Percentiles rank a stretch among this genome's conserved stretches.
phyloP scores from a whole-genome alignment of 805 yeast species.

The Wickerhamiella allomyrinae region DNA sequence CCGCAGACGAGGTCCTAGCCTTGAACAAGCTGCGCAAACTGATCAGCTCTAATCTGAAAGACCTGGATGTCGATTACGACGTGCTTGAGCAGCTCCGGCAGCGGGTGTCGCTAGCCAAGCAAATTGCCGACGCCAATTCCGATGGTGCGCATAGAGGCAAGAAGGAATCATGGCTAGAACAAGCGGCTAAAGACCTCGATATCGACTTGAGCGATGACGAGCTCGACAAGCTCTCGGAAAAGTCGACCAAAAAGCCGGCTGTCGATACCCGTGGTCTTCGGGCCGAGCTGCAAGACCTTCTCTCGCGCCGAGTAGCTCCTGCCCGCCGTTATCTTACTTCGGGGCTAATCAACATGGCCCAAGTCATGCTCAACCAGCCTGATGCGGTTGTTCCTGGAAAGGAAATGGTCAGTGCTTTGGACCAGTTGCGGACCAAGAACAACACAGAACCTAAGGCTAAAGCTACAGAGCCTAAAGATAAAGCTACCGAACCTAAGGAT shows the following conservation, averaged over 20 bases:
- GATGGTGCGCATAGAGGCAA: conserved; percentile 36
- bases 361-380: conserved; percentile 16
- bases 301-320: conserved; percentile 17
- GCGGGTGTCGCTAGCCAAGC: conserved; percentile 53
- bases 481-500: not conserved
- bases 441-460: too few relatives aligned
- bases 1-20: conserved; percentile 92
- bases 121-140: conserved; percentile 59
- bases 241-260: conserved; percentile 28
- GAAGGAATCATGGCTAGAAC: conserved; percentile 61
- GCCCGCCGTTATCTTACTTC: conserved; percentile 21
- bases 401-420: conserved; percentile 14
- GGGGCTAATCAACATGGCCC: conserved; percentile 24
- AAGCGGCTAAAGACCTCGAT: conserved; percentile 90
- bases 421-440: conserved; percentile 9
- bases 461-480: too few relatives aligned
- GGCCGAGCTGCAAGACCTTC: conserved; percentile 17
- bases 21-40: conserved; percentile 52
- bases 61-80: conserved; percentile 64
- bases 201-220: conserved; percentile 67
- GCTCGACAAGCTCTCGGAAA: conserved; percentile 17
- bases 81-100: conserved; percentile 55
- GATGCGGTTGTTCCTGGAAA: conserved; percentile 13
- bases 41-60: conserved; percentile 38
- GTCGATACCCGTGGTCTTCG: conserved; percentile 11